A percentile compares a stretch with the other conserved stretches of the same genome.
Conservation (phyloP, 2,329 filamentous ascomycete genomes). For the Xylariomycetidae sp. region DNA sequence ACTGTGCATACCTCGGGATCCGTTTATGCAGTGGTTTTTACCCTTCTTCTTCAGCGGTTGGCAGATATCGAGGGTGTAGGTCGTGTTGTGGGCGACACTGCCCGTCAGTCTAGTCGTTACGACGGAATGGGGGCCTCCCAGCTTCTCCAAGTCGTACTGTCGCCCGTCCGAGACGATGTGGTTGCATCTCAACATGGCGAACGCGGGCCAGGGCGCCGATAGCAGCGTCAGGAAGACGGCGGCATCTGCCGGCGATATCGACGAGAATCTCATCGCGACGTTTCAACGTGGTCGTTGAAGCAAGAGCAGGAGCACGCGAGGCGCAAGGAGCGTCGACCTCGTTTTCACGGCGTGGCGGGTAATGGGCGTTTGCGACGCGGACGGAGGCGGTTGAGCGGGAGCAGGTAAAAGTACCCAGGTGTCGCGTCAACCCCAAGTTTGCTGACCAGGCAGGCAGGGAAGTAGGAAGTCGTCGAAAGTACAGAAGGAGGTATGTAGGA, state of each 20-base stretch:
- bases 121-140: slow-evolving; percentile 64
- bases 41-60: slow-evolving; percentile 56
- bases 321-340: no score
- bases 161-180: slow-evolving; percentile 53
- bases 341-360: no score
- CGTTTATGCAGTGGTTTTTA: slow-evolving; percentile 58
- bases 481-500: no score
- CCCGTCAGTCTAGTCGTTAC: slow-evolving; percentile 50
- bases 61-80: slow-evolving; percentile 78
- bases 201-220: slow-evolving; percentile 29
- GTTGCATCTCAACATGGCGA: slow-evolving; percentile 55
- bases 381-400: no score
- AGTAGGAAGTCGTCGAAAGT: no score
- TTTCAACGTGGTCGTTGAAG: not conserved
- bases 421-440: no score
- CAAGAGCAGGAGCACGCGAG: no score
- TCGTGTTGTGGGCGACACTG: slow-evolving; percentile 60
- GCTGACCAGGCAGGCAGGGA: no score
- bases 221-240: slow-evolving; percentile 32
- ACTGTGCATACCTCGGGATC: slow-evolving; percentile 63
- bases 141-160: slow-evolving; percentile 57
- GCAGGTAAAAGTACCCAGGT: no score
- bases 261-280: slow-evolving; percentile 33
- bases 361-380: no score
- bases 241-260: slow-evolving; percentile 26